These are phyloP conservation scores for Orychophragmus violaceus DNA, from an alignment of 345 rosid species.

Conservation along the genomic window DNA sequence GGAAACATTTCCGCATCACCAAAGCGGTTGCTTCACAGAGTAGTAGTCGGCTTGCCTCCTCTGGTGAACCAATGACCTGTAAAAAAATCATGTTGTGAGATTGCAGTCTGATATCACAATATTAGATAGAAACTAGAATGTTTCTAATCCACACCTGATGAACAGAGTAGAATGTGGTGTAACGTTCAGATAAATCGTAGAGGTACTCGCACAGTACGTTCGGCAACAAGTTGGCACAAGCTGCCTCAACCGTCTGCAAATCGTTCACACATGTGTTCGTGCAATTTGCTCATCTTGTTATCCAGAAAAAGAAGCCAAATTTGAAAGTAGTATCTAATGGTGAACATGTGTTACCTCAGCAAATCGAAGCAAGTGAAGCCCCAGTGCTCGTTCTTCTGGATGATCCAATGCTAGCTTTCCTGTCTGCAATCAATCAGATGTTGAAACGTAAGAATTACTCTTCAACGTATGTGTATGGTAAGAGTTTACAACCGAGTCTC, in stretches of 20 bases:
- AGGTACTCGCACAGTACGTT: slow-evolving; percentile 77
- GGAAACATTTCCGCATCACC: slow-evolving; percentile 88
- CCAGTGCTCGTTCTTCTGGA: slow-evolving; percentile 64
- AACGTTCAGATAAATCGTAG: slow-evolving; percentile 65
- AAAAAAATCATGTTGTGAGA: slow-evolving; percentile 1
- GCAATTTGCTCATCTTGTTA: not conserved
- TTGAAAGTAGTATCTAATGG: not conserved
- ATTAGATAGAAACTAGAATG: not conserved
- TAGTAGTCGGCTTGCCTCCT: slow-evolving; percentile 76
- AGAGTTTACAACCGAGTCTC: not conserved
- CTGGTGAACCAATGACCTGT: slow-evolving; percentile 78
- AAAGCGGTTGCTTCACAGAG: slow-evolving; percentile 86
- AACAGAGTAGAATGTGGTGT: slow-evolving; percentile 65
- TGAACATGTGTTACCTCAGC: slow-evolving; percentile 52
- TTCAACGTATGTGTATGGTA: not conserved
- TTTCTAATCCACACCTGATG: slow-evolving; percentile 27
- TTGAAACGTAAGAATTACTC: not conserved
- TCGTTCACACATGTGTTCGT: not conserved
- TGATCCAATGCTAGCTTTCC: slow-evolving; percentile 52
- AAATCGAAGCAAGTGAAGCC: slow-evolving; percentile 81
- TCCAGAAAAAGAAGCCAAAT: not conserved
- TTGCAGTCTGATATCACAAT: not conserved
- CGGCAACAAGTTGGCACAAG: slow-evolving; percentile 68
- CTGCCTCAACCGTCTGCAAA: slow-evolving; percentile 86
- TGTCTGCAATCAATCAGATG: slow-evolving; percentile 37